Evolutionary conservation across 2,329 filamentous ascomycete species (phyloP), one percentile per base, ranked within the genome.

Genomic region (Aspergillus spinulosporus): DNA sequence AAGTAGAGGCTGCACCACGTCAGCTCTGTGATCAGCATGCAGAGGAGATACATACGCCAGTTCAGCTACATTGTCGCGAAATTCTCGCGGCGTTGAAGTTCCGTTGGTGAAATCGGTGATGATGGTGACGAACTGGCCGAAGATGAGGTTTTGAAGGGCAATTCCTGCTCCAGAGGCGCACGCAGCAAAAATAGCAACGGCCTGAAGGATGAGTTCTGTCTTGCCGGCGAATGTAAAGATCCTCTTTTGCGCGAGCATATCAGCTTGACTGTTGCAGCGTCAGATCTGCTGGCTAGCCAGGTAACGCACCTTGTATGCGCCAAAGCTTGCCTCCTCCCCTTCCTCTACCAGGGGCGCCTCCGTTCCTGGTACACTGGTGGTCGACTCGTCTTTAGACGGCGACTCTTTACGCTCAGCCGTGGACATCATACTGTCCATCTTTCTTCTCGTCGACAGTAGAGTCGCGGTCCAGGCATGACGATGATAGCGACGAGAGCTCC

Each of bases 1-100:
- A 95, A 94, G 74, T 95, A 95, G 34, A 95, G 75, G 59, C n/a
- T 64, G 51, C 5, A 63, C 37, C 7, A 57, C 54, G 11, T n/a
- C 11, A 12, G n/a, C 21, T 21, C 21, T 12, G n/a, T 14, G 6
- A 5, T 40, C 12, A 69, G 60, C 8, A 67, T 62, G 26, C n/a
- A 40, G 31, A 32, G 8, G 49, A 40, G 48, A 43, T 28, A 14
- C 54, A 36, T 57, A 57, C 54, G 51, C 51, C 15, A 58, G 34
- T 12, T 47, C 36, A 9, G 46, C 28, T 1, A 49, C 52, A 28
- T 52, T 42, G 3, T 21, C 9, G 21, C 47, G 56, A 28, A 58
- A 54, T 8, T 46, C 14, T 2, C 3, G 42, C 0, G 56, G 29
- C 2, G 46, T 46, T 2, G 46, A 47, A 8, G 15, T 1, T 11